Percentiles rank a stretch among this genome's conserved stretches.
These are phyloP conservation scores for Trametes cingulata DNA, from an alignment of 768 basidiomycete genomes.

Conservation along the genomic window DNA sequence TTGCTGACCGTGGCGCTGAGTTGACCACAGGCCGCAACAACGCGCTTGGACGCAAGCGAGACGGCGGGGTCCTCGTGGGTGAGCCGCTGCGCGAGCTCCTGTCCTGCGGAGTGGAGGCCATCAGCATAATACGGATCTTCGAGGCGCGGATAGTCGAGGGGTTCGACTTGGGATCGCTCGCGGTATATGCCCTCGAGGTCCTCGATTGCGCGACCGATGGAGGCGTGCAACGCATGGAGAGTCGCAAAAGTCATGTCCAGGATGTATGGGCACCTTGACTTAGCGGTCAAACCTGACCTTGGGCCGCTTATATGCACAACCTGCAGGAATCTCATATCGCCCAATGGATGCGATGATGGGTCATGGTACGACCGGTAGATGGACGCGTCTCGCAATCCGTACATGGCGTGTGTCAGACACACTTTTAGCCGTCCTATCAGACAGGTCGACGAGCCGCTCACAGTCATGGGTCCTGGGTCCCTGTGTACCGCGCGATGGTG, in stretches of 20 bases:
- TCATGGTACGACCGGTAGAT: too few species aligned
- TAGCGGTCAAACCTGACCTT: too few species aligned
- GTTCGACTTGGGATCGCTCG: background rate
- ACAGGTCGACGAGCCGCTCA: too few species aligned
- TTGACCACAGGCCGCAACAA: constrained; percentile 72
- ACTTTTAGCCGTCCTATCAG: too few species aligned
- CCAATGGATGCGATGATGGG: too few species aligned
- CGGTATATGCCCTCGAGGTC: constrained; percentile 59
- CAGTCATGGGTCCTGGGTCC: too few species aligned
- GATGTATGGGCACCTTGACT: too few species aligned
- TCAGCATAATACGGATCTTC: constrained; percentile 12
- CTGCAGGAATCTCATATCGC: too few species aligned
- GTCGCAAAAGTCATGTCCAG: constrained; percentile 60
- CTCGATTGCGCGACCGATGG: constrained; percentile 65
- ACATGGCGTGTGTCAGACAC: too few species aligned
- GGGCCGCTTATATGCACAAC: too few species aligned
- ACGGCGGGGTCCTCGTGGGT: constrained; percentile 61
- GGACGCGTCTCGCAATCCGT: too few species aligned
- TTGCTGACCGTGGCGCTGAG: constrained; percentile 63
- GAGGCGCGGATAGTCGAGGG: constrained; percentile 12
- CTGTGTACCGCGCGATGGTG: too few species aligned
- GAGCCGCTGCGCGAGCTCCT: constrained; percentile 45
- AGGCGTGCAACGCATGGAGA: constrained; percentile 60
- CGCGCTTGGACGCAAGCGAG: constrained; percentile 56
- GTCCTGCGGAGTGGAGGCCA: background rate